These are phyloP conservation scores for Ceratobasidium theobromae DNA, from an alignment of 1,284 basidiomycete genomes.

Conservation along the genomic window DNA sequence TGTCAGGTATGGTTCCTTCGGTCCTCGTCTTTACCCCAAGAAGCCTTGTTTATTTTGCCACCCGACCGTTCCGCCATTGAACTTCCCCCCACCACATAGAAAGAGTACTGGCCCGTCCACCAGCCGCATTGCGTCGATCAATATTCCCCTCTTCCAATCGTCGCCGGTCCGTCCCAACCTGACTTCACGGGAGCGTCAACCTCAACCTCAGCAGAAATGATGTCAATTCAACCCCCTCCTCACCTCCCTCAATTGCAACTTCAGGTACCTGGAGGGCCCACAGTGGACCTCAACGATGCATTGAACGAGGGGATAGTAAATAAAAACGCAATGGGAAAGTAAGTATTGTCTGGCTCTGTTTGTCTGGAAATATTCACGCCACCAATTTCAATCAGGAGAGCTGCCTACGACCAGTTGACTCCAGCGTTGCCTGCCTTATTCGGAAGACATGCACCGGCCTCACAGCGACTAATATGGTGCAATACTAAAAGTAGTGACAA, in stretches of 20 bases:
- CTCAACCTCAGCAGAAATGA: not conserved
- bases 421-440: constrained; percentile 8
- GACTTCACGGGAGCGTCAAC: not conserved
- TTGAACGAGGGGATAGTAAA: not conserved
- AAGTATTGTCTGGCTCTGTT: not conserved
- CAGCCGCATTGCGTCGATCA: not conserved
- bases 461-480: constrained; percentile 21
- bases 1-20: constrained; percentile 19
- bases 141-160: constrained; percentile 8
- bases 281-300: constrained; percentile 6
- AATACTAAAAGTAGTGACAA: constrained; percentile 6
- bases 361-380: not conserved
- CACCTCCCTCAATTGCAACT: not conserved
- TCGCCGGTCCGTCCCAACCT: not conserved
- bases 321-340: constrained; percentile 19
- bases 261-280: not conserved
- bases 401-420: constrained; percentile 21
- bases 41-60: constrained; percentile 20
- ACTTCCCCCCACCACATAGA: not conserved
- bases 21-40: not conserved
- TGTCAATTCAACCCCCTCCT: not conserved
- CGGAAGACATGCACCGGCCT: constrained; percentile 10
- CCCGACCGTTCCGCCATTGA: not conserved
- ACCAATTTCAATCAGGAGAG: not conserved
- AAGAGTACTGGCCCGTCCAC: constrained; percentile 1